Conservation (phyloP, 257 asterid species). For the Ophiorrhiza pumila region DNA sequence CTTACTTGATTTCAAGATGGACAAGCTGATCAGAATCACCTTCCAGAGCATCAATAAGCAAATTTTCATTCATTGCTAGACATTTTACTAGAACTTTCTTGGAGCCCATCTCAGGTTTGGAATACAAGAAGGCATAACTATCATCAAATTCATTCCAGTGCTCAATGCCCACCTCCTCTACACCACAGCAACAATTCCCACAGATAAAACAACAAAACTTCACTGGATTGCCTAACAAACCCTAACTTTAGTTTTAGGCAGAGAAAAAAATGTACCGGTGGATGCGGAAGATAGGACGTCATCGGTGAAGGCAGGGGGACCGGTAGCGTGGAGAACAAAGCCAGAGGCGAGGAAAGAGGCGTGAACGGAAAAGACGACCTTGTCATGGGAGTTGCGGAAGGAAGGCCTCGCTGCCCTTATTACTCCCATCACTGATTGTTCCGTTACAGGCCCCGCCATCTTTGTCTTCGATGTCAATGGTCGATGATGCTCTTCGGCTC, state of each 20-base stretch:
- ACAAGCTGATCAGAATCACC: slow-evolving; percentile 50
- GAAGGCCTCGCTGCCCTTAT: slow-evolving; percentile 73
- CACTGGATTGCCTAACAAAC: not conserved
- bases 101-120: slow-evolving; percentile 54
- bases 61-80: slow-evolving; percentile 59
- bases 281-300: slow-evolving; percentile 43
- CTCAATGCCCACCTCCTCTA: slow-evolving; percentile 76
- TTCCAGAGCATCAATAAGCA: slow-evolving; percentile 65
- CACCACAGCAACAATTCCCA: slow-evolving; percentile 2
- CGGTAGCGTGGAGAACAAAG: slow-evolving; percentile 56
- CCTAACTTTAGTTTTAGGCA: not conserved
- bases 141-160: slow-evolving; percentile 67
- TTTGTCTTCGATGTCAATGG: too few species aligned
- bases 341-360: slow-evolving; percentile 65
- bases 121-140: slow-evolving; percentile 61
- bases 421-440: slow-evolving; percentile 56
- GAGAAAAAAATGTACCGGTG: slow-evolving; percentile 38
- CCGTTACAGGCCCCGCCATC: slow-evolving; percentile 29
- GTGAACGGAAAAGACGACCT: slow-evolving; percentile 63
- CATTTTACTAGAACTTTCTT: slow-evolving; percentile 66
- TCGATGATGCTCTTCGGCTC: too few species aligned
- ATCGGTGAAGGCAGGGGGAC: slow-evolving; percentile 53
- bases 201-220: too few species aligned
- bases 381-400: slow-evolving; percentile 51
- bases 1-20: slow-evolving; percentile 63